Base-by-base conservation (phyloP, 805 yeast species). In the Helenozyma baotianmanensis region DNA sequence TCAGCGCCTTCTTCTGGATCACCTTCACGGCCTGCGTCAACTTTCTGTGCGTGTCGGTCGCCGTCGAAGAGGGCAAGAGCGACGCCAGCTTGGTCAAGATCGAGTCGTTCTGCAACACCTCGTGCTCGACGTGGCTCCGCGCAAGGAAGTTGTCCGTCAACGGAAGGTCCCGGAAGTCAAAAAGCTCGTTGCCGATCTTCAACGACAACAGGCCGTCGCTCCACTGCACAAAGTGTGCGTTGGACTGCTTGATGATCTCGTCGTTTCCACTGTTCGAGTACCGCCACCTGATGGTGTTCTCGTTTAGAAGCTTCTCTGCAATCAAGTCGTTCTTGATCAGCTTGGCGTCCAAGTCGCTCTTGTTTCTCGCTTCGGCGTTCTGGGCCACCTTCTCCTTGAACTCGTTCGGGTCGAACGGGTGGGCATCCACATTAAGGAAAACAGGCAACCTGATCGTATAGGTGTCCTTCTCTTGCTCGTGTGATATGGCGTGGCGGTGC, bases 271-370 rank as follows among this genome's bases (percentile, higher is more conserved):
- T 80, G 38, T 82, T 76, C 11, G 87, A 82, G 57, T 89, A 90
- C 60, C 95, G 77, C 98, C 98, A 92, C 53, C 98, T 76, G 21
- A 92, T 69, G 0, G 96, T 87, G 56, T 88, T 90, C 50, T 84
- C 88, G 42, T 81, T 86, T 35, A 76, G 69, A 21, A 82, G 62
- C 50, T 76, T 76, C 40, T 80, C 83, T 23, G 80, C 74, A n/a
- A 78, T 56, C 22, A 57, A 43, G 28, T 62, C 70, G 29, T 57
- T 62, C 40, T 73, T 70, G 25, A 70, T 72, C 24, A 70, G 74
- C 29, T 67, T 66, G 10, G 67, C 62, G 15, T 66, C 43, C 25
- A 63, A 56, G 4, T 58, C 39, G 23, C 47, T 47, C 19, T 49
- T 38, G 14, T 43, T 33, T 42, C 68, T 38, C 28, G 55, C 51